Evolutionary conservation across 352 stramenopile genomes (phyloP).

Genomic region (Aphanomyces stellatus): DNA sequence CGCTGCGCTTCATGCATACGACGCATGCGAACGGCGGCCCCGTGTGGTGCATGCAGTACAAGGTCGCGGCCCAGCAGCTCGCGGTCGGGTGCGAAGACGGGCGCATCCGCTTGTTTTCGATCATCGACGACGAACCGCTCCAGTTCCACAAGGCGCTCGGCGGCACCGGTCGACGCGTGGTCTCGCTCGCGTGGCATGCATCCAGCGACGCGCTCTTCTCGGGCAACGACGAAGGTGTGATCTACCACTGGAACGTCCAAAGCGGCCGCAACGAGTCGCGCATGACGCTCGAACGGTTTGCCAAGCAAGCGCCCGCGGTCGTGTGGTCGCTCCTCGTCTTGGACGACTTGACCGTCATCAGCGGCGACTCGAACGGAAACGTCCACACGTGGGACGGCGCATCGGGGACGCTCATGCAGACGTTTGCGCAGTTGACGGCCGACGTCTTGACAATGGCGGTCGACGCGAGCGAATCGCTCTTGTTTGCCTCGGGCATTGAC

Average conservation of each 20-base stretch:
- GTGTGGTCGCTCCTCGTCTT: slow-evolving; percentile 88
- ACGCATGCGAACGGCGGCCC: slow-evolving; percentile 82
- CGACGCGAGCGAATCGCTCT: slow-evolving; percentile 70
- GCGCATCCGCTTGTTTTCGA: slow-evolving; percentile 82
- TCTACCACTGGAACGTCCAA: slow-evolving; percentile 79
- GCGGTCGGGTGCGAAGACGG: slow-evolving; percentile 87
- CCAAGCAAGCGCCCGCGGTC: slow-evolving; percentile 47
- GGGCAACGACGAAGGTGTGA: slow-evolving; percentile 73
- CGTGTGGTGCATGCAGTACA: slow-evolving; percentile 81
- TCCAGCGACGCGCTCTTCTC: slow-evolving; percentile 74
- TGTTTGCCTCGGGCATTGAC: slow-evolving; percentile 92
- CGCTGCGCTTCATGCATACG: slow-evolving; percentile 63
- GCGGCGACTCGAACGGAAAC: slow-evolving; percentile 87
- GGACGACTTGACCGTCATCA: slow-evolving; percentile 87
- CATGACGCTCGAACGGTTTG: slow-evolving; percentile 72
- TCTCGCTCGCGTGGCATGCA: slow-evolving; percentile 78
- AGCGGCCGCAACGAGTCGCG: slow-evolving; percentile 70
- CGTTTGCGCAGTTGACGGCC: slow-evolving; percentile 86
- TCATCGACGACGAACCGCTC: slow-evolving; percentile 42
- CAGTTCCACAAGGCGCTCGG: slow-evolving; percentile 82
- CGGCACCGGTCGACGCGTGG: slow-evolving; percentile 56
- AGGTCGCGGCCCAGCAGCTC: slow-evolving; percentile 44
- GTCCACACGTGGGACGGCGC: slow-evolving; percentile 91
- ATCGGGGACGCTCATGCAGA: slow-evolving; percentile 86
- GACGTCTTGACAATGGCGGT: slow-evolving; percentile 87